Percentiles rank a stretch among this genome's conserved stretches.
These are phyloP conservation scores for Orbilia quercus DNA, from an alignment of 2,329 filamentous ascomycete genomes.

Conservation along the genomic window DNA sequence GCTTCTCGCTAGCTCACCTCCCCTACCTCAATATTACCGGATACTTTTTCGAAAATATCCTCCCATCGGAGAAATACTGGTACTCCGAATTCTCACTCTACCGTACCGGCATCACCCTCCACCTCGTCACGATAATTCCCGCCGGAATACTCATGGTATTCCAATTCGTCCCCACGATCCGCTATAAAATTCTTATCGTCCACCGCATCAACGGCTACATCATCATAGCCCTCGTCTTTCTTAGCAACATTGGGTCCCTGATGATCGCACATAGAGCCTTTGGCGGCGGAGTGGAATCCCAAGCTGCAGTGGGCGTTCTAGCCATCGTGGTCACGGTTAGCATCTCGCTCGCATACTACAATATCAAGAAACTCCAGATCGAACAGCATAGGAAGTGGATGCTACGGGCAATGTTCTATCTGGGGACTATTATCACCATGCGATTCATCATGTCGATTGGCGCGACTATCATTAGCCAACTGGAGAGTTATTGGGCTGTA, in stretches of 20 bases:
- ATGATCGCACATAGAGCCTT: conserved; percentile 69
- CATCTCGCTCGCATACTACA: conserved; percentile 67
- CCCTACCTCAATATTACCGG: conserved; percentile 66
- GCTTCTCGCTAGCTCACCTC: conserved; percentile 67
- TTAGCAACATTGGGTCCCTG: conserved; percentile 67
- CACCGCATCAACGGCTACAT: conserved; percentile 73
- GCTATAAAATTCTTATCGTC: conserved; percentile 67
- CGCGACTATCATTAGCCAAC: conserved; percentile 60
- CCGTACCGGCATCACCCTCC: conserved; percentile 65
- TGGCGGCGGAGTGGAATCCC: conserved; percentile 69
- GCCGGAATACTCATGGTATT: conserved; percentile 65
- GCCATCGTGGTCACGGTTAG: conserved; percentile 65
- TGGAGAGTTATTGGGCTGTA: conserved; percentile 44
- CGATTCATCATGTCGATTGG: conserved; percentile 57
- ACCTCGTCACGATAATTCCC: conserved; percentile 65
- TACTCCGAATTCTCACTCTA: conserved; percentile 62
- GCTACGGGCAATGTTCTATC: conserved; percentile 69
- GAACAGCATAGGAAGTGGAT: conserved; percentile 75
- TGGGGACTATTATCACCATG: conserved; percentile 61
- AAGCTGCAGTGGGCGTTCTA: conserved; percentile 65
- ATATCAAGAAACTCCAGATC: conserved; percentile 72
- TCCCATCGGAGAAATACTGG: conserved; percentile 66
- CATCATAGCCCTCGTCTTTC: conserved; percentile 66
- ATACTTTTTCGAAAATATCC: conserved; percentile 59
- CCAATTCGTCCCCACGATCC: conserved; percentile 67